phyloP scores from a whole-genome alignment of 2,329 filamentous ascomycete species.

The Sclerotinia trifoliorum region DNA sequence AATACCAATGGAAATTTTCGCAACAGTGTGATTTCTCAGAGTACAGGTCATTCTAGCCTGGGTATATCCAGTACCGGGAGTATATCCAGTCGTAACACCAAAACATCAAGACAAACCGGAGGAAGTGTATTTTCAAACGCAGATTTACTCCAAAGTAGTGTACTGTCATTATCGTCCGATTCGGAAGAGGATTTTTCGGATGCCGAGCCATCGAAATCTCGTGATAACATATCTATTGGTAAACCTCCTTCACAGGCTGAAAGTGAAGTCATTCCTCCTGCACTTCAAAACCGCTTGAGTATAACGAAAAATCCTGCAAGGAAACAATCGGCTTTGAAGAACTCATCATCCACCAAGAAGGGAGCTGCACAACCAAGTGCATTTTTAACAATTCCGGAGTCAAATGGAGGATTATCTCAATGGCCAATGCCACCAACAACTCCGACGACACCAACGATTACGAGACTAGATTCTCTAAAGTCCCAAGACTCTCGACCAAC shows the following conservation, averaged over 20 bases:
- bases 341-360: slow-evolving; percentile 4
- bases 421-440: slow-evolving; percentile 9
- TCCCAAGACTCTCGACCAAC: slow-evolving; percentile 9
- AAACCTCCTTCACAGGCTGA: slow-evolving; percentile 20
- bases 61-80: slow-evolving; percentile 37
- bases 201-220: slow-evolving; percentile 24
- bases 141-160: slow-evolving; percentile 38
- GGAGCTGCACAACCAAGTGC: background rate
- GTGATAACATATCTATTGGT: slow-evolving; percentile 13
- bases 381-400: slow-evolving; percentile 16
- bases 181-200: slow-evolving; percentile 35
- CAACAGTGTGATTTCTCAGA: slow-evolving; percentile 13
- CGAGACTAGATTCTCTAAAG: slow-evolving; percentile 12
- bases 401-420: background rate
- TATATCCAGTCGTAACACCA: slow-evolving; percentile 38
- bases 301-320: background rate
- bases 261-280: slow-evolving; percentile 20
- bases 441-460: slow-evolving; percentile 9
- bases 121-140: slow-evolving; percentile 36
- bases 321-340: slow-evolving; percentile 1
- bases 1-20: slow-evolving; percentile 20
- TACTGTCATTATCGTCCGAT: slow-evolving; percentile 40
- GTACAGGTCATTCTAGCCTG: slow-evolving; percentile 19
- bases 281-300: slow-evolving; percentile 8
- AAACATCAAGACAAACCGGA: slow-evolving; percentile 36